A percentile compares a stretch with the other conserved stretches of the same genome.
These are phyloP conservation scores for Alternaria incomplexa DNA, from an alignment of 2,329 filamentous ascomycete species.

Conservation along the genomic window DNA sequence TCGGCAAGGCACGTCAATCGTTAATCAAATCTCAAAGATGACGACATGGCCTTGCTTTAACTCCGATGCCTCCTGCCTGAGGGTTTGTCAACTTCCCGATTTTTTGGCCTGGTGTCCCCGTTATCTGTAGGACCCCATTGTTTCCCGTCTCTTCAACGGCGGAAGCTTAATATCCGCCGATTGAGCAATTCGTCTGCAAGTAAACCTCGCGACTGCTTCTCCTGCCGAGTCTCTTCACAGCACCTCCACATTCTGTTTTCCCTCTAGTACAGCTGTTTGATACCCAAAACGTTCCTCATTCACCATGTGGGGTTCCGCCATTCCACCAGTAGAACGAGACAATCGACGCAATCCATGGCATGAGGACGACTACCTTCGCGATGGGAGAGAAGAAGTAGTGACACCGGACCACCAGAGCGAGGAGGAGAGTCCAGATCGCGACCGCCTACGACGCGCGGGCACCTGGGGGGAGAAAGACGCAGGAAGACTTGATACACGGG, in stretches of 20 bases:
- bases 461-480: constrained; percentile 69
- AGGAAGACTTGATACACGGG: constrained; percentile 59
- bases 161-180: background rate
- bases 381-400: constrained; percentile 24
- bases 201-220: background rate
- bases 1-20: constrained; percentile 8
- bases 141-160: background rate
- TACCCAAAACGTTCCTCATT: background rate
- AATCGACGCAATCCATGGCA: constrained; percentile 45
- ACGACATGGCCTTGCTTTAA: constrained; percentile 18
- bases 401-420: constrained; percentile 15
- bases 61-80: constrained; percentile 19
- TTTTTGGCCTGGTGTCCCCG: constrained; percentile 6
- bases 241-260: background rate
- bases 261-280: background rate
- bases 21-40: constrained; percentile 17
- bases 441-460: constrained; percentile 46
- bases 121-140: background rate
- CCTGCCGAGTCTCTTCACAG: background rate
- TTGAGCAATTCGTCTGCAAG: background rate
- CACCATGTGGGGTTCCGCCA: constrained; percentile 32
- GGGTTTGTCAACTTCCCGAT: constrained; percentile 13
- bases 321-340: constrained; percentile 29
- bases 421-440: constrained; percentile 31
- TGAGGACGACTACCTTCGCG: constrained; percentile 29